These are phyloP conservation scores for Haplosporangium sp. DNA, from an alignment of 371 early-diverging fungal species.

Conservation along the genomic window DNA sequence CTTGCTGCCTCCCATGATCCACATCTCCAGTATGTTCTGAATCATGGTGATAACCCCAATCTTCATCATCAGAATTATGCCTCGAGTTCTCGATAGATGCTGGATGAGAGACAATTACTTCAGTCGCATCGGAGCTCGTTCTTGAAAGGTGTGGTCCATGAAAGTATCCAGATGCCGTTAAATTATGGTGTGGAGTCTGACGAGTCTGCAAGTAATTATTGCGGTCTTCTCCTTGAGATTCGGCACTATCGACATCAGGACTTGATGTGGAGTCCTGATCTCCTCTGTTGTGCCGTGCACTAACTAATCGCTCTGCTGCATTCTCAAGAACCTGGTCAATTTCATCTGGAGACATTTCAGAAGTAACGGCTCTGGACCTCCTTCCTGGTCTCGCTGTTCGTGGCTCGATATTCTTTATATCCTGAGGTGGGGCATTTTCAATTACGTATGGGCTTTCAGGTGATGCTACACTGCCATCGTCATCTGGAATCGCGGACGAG, in stretches of 20 bases:
- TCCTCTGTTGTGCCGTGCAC: conserved; percentile 20
- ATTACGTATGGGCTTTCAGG: background rate
- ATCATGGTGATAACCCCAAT: conserved; percentile 9
- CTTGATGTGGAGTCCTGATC: background rate
- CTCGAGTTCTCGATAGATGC: conserved; percentile 24
- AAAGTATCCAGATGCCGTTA: conserved; percentile 1
- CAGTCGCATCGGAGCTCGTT: conserved; percentile 31
- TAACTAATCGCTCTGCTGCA: conserved; percentile 33
- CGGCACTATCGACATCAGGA: background rate
- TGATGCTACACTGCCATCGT: background rate
- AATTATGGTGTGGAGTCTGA: background rate
- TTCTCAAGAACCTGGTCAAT: conserved; percentile 36
- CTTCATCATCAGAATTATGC: conserved; percentile 51
- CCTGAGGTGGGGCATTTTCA: conserved; percentile 8
- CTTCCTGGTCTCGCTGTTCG: conserved; percentile 18
- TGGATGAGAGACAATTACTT: conserved; percentile 23
- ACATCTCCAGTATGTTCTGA: conserved; percentile 4
- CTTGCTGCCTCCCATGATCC: conserved; percentile 17
- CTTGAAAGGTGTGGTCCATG: conserved; percentile 24
- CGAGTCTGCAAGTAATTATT: background rate
- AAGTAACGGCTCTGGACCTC: conserved; percentile 34
- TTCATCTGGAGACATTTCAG: conserved; percentile 28
- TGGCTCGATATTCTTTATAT: background rate
- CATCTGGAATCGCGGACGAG: conserved; percentile 6
- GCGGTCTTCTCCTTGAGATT: background rate